Evolutionary conservation across 1,284 basidiomycete species (phyloP).

Genomic region (Psilocybe mexicana): DNA sequence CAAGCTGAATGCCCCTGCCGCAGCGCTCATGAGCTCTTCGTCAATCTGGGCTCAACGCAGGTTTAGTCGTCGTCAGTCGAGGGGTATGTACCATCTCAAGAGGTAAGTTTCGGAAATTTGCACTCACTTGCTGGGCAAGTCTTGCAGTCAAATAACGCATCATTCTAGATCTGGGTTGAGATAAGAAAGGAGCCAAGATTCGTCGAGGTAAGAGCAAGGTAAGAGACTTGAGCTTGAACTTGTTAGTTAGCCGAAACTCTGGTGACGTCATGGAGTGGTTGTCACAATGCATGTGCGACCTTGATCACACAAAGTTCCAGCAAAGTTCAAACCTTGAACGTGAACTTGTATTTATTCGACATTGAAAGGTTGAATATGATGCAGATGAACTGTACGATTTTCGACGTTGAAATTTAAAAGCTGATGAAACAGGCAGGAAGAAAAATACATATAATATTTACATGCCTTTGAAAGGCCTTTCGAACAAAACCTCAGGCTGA

Average conservation of each 20-base stretch:
- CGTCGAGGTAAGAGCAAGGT: too few relatives aligned
- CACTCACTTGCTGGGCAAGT: conserved; percentile 75
- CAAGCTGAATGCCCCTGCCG: conserved; percentile 81
- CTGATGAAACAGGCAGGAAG: background rate
- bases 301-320: background rate
- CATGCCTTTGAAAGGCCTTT: background rate
- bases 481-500: background rate
- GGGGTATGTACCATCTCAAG: too few relatives aligned
- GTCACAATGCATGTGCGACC: too few relatives aligned
- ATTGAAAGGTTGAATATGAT: too few relatives aligned
- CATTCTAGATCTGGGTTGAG: background rate
- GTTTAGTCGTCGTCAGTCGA: background rate
- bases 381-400: too few relatives aligned
- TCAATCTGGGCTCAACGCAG: conserved; percentile 66
- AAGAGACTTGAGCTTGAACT: background rate
- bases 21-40: conserved; percentile 84
- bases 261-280: background rate
- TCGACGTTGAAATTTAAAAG: too few relatives aligned
- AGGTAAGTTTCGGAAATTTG: background rate
- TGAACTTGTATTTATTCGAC: too few relatives aligned
- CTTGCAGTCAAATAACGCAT: conserved; percentile 77
- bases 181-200: too few relatives aligned
- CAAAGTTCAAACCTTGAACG: too few relatives aligned
- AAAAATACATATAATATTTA: background rate
- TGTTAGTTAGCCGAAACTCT: background rate